phyloP scores from a whole-genome alignment of 805 yeast species.

The Myxozyma melibiosi region DNA sequence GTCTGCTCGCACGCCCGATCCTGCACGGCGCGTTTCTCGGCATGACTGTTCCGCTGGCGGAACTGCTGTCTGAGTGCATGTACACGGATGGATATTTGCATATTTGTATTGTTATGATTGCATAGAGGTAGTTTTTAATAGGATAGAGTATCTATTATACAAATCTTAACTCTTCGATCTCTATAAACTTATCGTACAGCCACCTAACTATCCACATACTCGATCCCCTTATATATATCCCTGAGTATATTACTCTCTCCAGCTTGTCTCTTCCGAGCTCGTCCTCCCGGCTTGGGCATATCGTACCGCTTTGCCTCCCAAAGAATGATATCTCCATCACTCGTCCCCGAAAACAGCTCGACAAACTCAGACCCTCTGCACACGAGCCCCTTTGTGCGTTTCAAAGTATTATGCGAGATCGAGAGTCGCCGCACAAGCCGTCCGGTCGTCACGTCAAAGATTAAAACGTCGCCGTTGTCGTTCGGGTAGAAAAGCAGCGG shows the following conservation, averaged over 20 bases:
- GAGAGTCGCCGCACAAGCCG: constrained; percentile 59
- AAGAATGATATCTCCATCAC: constrained; percentile 29
- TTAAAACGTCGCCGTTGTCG: constrained; percentile 69
- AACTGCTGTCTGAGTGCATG: constrained; percentile 50
- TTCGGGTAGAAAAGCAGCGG: constrained; percentile 71
- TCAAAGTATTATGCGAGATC: background rate
- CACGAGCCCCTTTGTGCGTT: constrained; percentile 21
- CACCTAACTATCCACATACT: constrained; percentile 4
- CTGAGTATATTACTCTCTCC: constrained; percentile 14
- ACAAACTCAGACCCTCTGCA: constrained; percentile 31
- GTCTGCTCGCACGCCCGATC: constrained; percentile 49
- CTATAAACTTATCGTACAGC: background rate
- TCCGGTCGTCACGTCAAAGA: constrained; percentile 63
- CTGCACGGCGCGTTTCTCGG: constrained; percentile 61
- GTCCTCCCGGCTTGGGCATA: background rate
- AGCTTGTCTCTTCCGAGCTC: background rate
- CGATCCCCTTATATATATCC: constrained; percentile 28
- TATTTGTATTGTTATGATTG: constrained; percentile 48
- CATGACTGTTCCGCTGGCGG: constrained; percentile 48
- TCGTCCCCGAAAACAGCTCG: constrained; percentile 29
- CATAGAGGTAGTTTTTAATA: background rate
- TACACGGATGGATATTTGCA: constrained; percentile 71
- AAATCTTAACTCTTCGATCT: background rate
- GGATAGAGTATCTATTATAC: background rate
- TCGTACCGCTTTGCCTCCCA: constrained; percentile 25